Conservation (phyloP, 2,329 filamentous ascomycete genomes). For the Trichophyton equinum region DNA sequence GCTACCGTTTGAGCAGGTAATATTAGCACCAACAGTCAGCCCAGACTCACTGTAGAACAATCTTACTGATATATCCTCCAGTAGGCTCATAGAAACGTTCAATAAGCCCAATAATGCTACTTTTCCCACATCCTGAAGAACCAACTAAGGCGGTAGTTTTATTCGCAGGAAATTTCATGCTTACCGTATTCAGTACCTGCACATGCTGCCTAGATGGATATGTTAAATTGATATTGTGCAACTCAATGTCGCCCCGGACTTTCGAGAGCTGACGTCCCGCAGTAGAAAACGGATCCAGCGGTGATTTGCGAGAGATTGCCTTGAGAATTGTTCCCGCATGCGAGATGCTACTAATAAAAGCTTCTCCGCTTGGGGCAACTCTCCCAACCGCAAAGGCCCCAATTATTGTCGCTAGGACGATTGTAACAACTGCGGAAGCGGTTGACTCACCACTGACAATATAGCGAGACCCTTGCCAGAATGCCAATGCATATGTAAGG, state of each 20-base stretch:
- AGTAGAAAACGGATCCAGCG: conserved; percentile 19
- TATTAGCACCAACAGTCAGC: neutral
- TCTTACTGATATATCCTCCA: neutral
- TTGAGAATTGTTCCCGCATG: conserved; percentile 15
- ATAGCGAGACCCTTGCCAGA: conserved; percentile 50
- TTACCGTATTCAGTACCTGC: conserved; percentile 26
- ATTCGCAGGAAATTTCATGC: conserved; percentile 59
- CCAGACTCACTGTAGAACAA: neutral
- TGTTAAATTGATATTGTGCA: conserved; percentile 38
- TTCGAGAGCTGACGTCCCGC: conserved; percentile 20
- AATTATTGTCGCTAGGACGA: conserved; percentile 39
- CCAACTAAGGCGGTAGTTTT: conserved; percentile 72
- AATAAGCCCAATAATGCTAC: conserved; percentile 26
- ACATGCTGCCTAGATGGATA: conserved; percentile 23
- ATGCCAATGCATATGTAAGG: conserved; percentile 50
- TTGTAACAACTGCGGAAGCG: conserved; percentile 45
- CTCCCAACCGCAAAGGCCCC: conserved; percentile 43
- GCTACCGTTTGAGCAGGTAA: conserved; percentile 54
- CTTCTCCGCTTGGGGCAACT: conserved; percentile 48
- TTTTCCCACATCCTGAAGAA: conserved; percentile 38
- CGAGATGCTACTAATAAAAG: conserved; percentile 37
- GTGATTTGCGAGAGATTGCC: conserved; percentile 28
- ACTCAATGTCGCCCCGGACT: conserved; percentile 23
- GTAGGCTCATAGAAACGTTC: conserved; percentile 58
- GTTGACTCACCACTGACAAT: conserved; percentile 39